Evolutionary conservation across 257 asterid species (phyloP).

Genomic region (Mitragyna speciosa): DNA sequence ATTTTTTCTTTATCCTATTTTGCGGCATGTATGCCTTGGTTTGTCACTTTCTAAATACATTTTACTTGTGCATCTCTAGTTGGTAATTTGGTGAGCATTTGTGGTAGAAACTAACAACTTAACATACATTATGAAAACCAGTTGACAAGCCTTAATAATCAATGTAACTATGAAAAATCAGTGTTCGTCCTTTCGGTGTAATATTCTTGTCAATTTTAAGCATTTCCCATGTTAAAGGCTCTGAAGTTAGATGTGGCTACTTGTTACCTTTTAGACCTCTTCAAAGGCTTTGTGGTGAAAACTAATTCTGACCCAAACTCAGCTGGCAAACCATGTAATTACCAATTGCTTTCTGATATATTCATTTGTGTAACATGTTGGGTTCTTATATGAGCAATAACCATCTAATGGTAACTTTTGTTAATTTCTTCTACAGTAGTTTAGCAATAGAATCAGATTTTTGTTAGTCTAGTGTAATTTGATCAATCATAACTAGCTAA

Average conservation of each 20-base stretch:
- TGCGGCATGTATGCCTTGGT: neutral
- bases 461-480: neutral
- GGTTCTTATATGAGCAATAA: neutral
- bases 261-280: neutral
- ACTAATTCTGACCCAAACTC: neutral
- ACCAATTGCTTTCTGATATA: neutral
- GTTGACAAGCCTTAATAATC: neutral
- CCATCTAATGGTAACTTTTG: neutral
- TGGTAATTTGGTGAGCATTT: neutral
- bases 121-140: neutral
- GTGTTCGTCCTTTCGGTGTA: neutral
- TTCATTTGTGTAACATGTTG: neutral
- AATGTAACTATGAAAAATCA: neutral
- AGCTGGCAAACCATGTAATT: neutral
- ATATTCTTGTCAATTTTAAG: neutral
- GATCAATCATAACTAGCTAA: neutral
- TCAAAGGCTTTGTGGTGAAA: neutral
- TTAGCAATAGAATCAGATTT: too few relatives aligned
- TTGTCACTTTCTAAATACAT: neutral
- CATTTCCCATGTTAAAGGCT: neutral
- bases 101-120: neutral
- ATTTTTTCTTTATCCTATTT: too few relatives aligned
- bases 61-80: neutral
- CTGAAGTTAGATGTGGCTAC: neutral
- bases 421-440: neutral